These are phyloP conservation scores for Exophiala lecanii-corni DNA, from an alignment of 2,329 filamentous ascomycete genomes.

Conservation along the genomic window DNA sequence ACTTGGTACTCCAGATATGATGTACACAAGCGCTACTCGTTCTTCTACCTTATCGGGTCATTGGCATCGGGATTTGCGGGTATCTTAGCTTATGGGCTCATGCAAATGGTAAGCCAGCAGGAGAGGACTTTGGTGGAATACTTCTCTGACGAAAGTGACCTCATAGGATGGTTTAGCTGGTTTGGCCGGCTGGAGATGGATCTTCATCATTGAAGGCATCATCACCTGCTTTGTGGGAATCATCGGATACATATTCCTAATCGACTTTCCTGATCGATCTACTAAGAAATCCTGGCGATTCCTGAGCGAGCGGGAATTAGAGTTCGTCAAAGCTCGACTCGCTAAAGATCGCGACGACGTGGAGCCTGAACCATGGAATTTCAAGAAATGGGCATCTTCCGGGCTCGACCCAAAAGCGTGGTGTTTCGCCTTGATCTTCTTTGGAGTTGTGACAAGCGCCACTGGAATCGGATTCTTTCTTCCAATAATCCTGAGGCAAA, in stretches of 20 bases:
- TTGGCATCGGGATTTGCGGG: conserved; percentile 46
- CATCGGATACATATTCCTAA: conserved; percentile 33
- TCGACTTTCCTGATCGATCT: conserved; percentile 35
- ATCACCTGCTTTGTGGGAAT: conserved; percentile 25
- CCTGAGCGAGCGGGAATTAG: conserved; percentile 26
- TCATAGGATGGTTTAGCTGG: conserved; percentile 8
- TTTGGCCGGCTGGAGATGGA: conserved; percentile 18
- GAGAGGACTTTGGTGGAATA: not conserved
- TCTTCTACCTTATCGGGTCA: conserved; percentile 48
- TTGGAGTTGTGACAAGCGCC: conserved; percentile 63
- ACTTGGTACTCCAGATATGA: conserved; percentile 28
- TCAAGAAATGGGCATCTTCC: conserved; percentile 45
- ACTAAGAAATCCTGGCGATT: conserved; percentile 32
- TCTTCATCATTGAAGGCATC: conserved; percentile 23
- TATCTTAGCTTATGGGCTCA: conserved; percentile 41
- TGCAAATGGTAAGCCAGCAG: conserved; percentile 30
- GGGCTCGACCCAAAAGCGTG: conserved; percentile 51
- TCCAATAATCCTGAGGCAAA: conserved; percentile 63
- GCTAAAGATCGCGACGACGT: conserved; percentile 52
- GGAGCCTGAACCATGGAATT: conserved; percentile 43
- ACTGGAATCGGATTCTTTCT: conserved; percentile 78
- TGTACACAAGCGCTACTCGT: conserved; percentile 36
- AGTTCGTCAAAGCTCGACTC: conserved; percentile 40
- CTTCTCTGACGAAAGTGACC: not conserved
- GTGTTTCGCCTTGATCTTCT: conserved; percentile 50